Conservation (phyloP, 305 asterid genomes). For the Ruellia speciosa region DNA sequence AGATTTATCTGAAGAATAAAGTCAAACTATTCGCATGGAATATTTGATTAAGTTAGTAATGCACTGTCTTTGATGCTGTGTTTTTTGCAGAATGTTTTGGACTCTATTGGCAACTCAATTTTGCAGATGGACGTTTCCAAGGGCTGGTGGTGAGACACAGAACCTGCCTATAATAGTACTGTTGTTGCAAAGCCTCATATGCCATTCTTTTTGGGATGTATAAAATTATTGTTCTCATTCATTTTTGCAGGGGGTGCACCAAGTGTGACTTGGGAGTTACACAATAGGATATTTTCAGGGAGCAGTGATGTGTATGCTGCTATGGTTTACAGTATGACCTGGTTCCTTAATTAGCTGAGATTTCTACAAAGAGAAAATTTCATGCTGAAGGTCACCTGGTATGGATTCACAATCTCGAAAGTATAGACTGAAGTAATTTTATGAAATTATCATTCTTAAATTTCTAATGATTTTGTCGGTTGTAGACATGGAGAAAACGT, state of each 20-base stretch:
- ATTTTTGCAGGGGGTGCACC: neutral
- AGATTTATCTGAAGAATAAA: too few species aligned
- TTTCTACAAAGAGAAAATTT: too few species aligned
- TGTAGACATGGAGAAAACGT: constrained; percentile 41
- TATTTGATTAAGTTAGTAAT: constrained; percentile 7
- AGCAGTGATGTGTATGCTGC: constrained; percentile 13
- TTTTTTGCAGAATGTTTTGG: constrained; percentile 61
- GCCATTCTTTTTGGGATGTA: neutral
- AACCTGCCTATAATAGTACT: neutral
- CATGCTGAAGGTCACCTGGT: too few species aligned
- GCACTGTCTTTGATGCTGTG: constrained; percentile 11
- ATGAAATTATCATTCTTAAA: neutral
- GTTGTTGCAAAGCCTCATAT: neutral
- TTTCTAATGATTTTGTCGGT: constrained; percentile 29
- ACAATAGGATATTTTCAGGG: constrained; percentile 6
- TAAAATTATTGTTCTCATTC: neutral
- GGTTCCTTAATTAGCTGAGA: too few species aligned
- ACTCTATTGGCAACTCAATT: constrained; percentile 30
- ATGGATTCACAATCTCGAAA: too few species aligned
- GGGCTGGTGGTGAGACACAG: constrained; percentile 8
- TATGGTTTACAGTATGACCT: too few species aligned
- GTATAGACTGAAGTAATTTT: too few species aligned
- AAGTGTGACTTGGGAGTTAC: constrained; percentile 4
- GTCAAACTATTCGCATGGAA: constrained; percentile 1
- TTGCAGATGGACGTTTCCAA: constrained; percentile 11